Evolutionary conservation across 192 early-diverging fungal species (phyloP), one percentile per base, ranked within the genome.

Genomic region (Backusella macrospora): DNA sequence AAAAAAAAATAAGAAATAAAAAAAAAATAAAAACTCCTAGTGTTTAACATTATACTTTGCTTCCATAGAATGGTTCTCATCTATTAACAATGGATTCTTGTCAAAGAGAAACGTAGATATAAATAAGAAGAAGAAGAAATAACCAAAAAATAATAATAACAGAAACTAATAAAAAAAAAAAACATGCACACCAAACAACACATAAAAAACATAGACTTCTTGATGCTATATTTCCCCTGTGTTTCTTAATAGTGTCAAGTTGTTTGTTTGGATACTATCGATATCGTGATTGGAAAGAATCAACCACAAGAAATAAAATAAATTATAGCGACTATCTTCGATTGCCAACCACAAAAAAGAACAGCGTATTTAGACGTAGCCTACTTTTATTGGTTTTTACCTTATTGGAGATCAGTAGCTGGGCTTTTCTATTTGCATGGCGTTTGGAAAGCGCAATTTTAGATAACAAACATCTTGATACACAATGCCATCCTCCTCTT

Each of bases 391-490:
- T 80, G 13, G 59, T 72, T 0, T 45, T 75, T 23, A 64, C 65
- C 4, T 63, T 80, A 21, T 40, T 75, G 4, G 65, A 74, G 44
- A 80, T 76, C 63, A 75, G 78, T 18, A 45, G 10, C 38, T 80
- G 78, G 78, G 73, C 74, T 15, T 80, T 80, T 29, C 14, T 73
- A 9, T 76, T 80, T 47, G 78, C 78, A 37, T 80, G 78, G 78
- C 73, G 74, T 3, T 40, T 80, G 39, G 78, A 80, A 37, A 74
- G 73, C 59, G 49, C 71, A 2, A 79, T 79, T 1, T 34, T 74
- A 5, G 72, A 79, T 59, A 44, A 65, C 5, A 72, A 46, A 29
- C 38, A 42, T 18, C n/a, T 21, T 6, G 40, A 63, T 3, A 18
- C 12, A 43, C 14, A 46, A 70, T 14, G 21, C 0, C n/a, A 26